Conservation (phyloP, 2,329 filamentous ascomycete genomes). For the Rutstroemia sp. region DNA sequence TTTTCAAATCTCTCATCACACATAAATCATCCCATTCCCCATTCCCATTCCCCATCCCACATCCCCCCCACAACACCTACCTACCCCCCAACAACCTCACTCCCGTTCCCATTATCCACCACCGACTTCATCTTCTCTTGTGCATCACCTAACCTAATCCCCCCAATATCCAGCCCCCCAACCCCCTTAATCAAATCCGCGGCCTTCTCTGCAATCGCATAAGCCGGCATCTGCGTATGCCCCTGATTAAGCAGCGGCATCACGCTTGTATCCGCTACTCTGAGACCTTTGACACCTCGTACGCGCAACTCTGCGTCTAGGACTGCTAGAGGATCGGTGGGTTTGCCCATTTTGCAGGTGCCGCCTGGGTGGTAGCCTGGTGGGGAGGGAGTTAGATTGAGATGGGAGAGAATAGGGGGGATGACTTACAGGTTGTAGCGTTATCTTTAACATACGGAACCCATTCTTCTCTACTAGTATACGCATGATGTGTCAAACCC, state of each 20-base stretch:
- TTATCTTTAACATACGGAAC: constrained; percentile 47
- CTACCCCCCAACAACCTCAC: neutral
- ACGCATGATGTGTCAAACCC: constrained; percentile 42
- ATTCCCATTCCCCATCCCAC: no score
- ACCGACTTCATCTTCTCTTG: neutral
- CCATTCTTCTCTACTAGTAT: constrained; percentile 50
- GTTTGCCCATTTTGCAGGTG: constrained; percentile 48
- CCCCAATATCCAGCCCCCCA: neutral
- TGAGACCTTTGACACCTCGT: constrained; percentile 20
- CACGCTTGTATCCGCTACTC: constrained; percentile 25
- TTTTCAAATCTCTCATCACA: no score
- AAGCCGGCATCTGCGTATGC: constrained; percentile 51
- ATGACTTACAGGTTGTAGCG: constrained; percentile 50
- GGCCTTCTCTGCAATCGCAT: constrained; percentile 48
- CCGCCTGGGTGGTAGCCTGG: constrained; percentile 48
- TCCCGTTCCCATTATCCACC: neutral
- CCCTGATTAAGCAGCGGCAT: constrained; percentile 37
- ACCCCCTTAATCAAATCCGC: constrained; percentile 42
- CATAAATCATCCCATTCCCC: no score
- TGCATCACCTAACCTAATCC: neutral
- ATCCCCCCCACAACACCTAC: no score
- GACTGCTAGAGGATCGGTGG: constrained; percentile 37
- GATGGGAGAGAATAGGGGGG: neutral
- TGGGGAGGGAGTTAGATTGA: neutral
- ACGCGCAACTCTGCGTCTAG: constrained; percentile 21